These are phyloP conservation scores for Apiotrichum laibachii DNA, from an alignment of 1,284 basidiomycete species.

Conservation along the genomic window DNA sequence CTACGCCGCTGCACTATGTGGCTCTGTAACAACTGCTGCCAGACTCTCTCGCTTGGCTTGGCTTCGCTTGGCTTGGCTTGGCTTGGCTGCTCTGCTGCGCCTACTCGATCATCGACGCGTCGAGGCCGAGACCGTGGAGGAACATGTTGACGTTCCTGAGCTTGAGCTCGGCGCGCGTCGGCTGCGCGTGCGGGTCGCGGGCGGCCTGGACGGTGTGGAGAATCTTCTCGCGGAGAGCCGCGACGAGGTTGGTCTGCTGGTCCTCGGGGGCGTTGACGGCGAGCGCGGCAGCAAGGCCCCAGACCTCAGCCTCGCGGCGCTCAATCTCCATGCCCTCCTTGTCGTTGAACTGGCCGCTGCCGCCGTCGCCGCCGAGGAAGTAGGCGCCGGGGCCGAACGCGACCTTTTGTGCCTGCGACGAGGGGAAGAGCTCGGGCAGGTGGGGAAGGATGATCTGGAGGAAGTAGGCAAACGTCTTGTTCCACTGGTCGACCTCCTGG, in stretches of 20 bases:
- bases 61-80: background rate
- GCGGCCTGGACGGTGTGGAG: constrained; percentile 50
- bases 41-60: background rate
- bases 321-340: constrained; percentile 63
- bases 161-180: constrained; percentile 44
- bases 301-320: constrained; percentile 50
- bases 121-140: constrained; percentile 48
- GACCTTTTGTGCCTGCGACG: constrained; percentile 65
- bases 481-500: constrained; percentile 84
- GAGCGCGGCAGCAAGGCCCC: constrained; percentile 62
- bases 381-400: constrained; percentile 56
- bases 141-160: constrained; percentile 52
- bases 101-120: constrained; percentile 41
- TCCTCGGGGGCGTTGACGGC: constrained; percentile 80
- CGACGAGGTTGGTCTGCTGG: constrained; percentile 80
- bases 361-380: constrained; percentile 38
- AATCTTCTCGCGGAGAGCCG: constrained; percentile 77
- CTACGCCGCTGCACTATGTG: no score
- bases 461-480: constrained; percentile 77
- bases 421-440: constrained; percentile 82
- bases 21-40: no score
- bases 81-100: no score
- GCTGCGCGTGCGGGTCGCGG: constrained; percentile 35
- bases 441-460: constrained; percentile 74
- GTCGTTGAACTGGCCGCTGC: constrained; percentile 58